Evolutionary conservation across 768 basidiomycete genomes (phyloP), one percentile per base, ranked within the genome.

Genomic region (Podaxis rugospora): DNA sequence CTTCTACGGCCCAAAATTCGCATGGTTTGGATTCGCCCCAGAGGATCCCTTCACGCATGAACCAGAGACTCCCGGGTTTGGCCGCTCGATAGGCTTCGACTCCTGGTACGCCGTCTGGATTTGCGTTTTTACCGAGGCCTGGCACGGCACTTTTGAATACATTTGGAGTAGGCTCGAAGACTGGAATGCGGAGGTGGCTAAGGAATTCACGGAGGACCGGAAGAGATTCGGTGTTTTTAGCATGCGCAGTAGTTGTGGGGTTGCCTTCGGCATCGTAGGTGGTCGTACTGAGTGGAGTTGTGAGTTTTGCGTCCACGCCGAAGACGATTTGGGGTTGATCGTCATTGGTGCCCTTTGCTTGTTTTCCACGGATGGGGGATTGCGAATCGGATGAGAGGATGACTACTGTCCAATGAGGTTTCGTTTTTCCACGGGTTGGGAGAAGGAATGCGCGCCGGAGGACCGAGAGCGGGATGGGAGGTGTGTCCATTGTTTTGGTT

Each of bases 11-110:
- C 85, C 90, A 92, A 66, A 89, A 92, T 65, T 90, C 87, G 67
- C 87, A 90, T 2, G 89, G 89, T 64, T 88, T 88, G 67, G 81
- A 83, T 68, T 90, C 86, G 23, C 87, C 89, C 83, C 87, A 88
- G 6, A 92, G 78, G 14, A 92, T 78, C 5, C 89, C 90, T 23
- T 76, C 75, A 42, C 78, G 72, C 50, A 87, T 76, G 76, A 92
- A 92, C 86, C 89, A 89, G 42, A 92, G 73, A 50, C 79, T 86
- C 1, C 89, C 89, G 1, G 78, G 70, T 68, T 90, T 91, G 1
- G 89, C 89, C n/a, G 81, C 81, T 32, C 86, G 81, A 70, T 88
- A 86, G 4, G 88, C 88, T 58, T 88, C 83, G 25, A 89, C 73
- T 0, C 88, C 88, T 1, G 88, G 84, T 2, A 85, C 78, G 5